Base-by-base conservation (phyloP, 768 basidiomycete genomes). In the Chalciporus piperatus region DNA sequence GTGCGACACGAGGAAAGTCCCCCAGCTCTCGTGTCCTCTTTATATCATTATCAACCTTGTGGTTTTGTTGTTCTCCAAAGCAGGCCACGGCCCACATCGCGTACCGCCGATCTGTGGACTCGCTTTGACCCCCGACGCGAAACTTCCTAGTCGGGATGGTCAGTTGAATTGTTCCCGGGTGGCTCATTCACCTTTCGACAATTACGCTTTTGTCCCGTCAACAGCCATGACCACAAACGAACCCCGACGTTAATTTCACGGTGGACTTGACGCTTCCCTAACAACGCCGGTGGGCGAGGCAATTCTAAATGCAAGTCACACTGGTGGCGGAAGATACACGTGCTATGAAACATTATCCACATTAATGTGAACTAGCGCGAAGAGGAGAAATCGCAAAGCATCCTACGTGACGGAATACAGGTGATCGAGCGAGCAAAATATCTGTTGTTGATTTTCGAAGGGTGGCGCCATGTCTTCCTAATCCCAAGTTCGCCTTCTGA, bases 401-500 rank as follows among this genome's bases (percentile, higher is more conserved):
- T n/a, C 14, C 14, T 37, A 37, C 1, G 35, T 37, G 16, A 37
- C 16, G n/a, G 16, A 16, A 37, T 37, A 37, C 35, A 37, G n/a
- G 35, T n/a, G 16, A 37, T 37, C 11, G n/a, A 43, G 16, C 42
- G 2, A 17, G n/a, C 16, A 25, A 41, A 41, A 14, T 12, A 28
- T 28, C 28, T 6, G 38, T 6, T n/a, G n/a, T n/a, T n/a, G n/a
- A n/a, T n/a, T n/a, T n/a, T n/a, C 14, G 16, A 35, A n/a, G 16
- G 13, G n/a, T 35, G 35, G n/a, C n/a, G n/a, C 35, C 8, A 37
- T 16, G n/a, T 37, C 35, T 16, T 37, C 35, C 44, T 58, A 57
- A 23, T 58, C 62, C 75, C 76, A 77, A 41, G 71, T 74, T 37
- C 60, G 67, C 53, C 74, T 72, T 61, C 71, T 71, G 16, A 80